Conservation (phyloP, 1,284 basidiomycete genomes). For the Mixia osmundae region DNA sequence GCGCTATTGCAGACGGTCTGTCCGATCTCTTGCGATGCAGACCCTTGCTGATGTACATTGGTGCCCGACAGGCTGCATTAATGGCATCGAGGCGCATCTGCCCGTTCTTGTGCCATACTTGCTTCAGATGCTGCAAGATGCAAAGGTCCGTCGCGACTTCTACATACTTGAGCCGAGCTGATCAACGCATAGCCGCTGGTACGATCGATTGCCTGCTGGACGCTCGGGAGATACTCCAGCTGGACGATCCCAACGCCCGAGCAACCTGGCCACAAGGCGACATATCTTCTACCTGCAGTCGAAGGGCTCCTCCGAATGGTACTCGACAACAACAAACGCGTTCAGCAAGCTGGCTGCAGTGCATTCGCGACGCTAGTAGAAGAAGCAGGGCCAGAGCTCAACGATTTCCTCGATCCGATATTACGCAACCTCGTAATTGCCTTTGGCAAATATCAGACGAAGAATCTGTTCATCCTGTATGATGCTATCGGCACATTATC, state of each 20-base stretch:
- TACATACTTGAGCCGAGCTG: background rate
- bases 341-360: constrained; percentile 96
- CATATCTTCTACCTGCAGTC: constrained; percentile 88
- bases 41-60: background rate
- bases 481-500: constrained; percentile 95
- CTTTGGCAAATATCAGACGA: constrained; percentile 96
- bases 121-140: constrained; percentile 66
- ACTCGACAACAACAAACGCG: constrained; percentile 96
- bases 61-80: constrained; percentile 54
- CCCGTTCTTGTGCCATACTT: constrained; percentile 79
- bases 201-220: constrained; percentile 98
- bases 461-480: constrained; percentile 95
- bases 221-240: constrained; percentile 87
- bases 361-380: constrained; percentile 98
- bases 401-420: constrained; percentile 83
- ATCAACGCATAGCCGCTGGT: constrained; percentile 47
- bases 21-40: constrained; percentile 3
- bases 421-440: constrained; percentile 84
- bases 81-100: constrained; percentile 80
- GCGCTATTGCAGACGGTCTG: constrained; percentile 90
- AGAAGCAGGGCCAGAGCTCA: constrained; percentile 72
- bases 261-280: constrained; percentile 63
- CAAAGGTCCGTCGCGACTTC: constrained; percentile 39
- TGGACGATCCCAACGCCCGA: constrained; percentile 65
- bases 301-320: constrained; percentile 97